Percentiles rank a stretch among this genome's conserved stretches.
Evolutionary conservation across 352 stramenopile genomes (phyloP).

Genomic region (Thraustotheca clavata): DNA sequence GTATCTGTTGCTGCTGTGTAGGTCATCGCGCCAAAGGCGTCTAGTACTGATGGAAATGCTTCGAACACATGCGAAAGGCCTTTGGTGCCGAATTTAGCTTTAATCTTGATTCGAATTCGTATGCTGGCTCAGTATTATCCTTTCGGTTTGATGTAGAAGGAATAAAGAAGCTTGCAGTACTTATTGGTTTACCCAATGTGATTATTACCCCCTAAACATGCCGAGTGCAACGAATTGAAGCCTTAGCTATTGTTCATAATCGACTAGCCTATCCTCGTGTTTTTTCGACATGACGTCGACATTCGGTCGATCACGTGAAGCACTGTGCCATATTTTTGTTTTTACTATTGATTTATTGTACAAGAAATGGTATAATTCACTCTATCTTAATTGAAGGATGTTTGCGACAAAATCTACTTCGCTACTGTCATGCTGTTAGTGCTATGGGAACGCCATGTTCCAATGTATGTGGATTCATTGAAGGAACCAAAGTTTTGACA

Average conservation of each 20-base stretch:
- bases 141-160: conserved; percentile 9
- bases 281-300: not conserved
- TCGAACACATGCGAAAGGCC: too few relatives aligned
- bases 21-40: too few relatives aligned
- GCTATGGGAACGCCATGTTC: not conserved
- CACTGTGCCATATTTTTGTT: conserved; percentile 5
- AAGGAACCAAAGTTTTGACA: conserved; percentile 4
- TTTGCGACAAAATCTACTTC: not conserved
- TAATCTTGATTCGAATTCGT: too few relatives aligned
- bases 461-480: conserved; percentile 11
- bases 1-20: too few relatives aligned
- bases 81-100: too few relatives aligned
- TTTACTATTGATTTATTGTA: not conserved
- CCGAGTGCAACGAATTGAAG: not conserved
- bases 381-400: not conserved
- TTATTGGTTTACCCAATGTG: not conserved
- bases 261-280: not conserved
- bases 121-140: not conserved
- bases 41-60: too few relatives aligned
- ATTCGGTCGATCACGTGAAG: not conserved
- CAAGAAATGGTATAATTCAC: not conserved
- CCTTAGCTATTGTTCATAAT: not conserved
- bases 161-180: not conserved
- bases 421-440: not conserved
- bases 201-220: not conserved